Base-by-base conservation (phyloP, 2,329 filamentous ascomycete genomes). In the Calonectria honghensis region DNA sequence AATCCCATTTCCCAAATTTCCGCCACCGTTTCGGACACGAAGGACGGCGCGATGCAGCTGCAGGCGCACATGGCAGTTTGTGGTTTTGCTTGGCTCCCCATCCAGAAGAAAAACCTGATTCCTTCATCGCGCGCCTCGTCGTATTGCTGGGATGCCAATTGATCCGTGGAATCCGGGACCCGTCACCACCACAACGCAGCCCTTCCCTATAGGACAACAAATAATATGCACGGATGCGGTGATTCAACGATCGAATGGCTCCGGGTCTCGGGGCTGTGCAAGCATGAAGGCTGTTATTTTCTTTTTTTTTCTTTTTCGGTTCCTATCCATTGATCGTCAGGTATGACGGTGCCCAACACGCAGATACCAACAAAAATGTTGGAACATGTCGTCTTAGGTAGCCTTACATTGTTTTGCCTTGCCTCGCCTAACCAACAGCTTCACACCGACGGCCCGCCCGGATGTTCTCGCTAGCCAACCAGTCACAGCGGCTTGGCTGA, bases 141-240 rank as follows among this genome's bases (percentile, higher is more conserved):
- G 61, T 57, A 61, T 63, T 57, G 13, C 45, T 57, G 39, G 50
- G 50, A 65, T 41, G 29, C 29, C 66, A 65, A 61, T 73, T 69
- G 24, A n/a, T 64, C 70, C 70, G 54, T 70, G 10, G 6, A 61
- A 31, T 61, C 67, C 54, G 67, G 16, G 32, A n/a, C 39, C 50
- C 63, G 11, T 64, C 57, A 11, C 32, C 41, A n/a, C 27, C 59
- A 48, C 57, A 41, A 57, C 57, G 54, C 54, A 63, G 59, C 45
- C 39, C 57, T 63, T 39, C 5, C n/a, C 57, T 41, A 63, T 41
- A 61, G 39, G 24, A 27, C 57, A 32, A 61, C 64, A 59, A 70
- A 73, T 68, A 52, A 59, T 52, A 65, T 65, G 65, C 54, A 65
- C 39, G 37, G 57, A 29, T 63, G 57, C 14, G 35, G 57, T 63